Conservation (phyloP, 331 rosid species). For the Erythrophleum ivorense region DNA sequence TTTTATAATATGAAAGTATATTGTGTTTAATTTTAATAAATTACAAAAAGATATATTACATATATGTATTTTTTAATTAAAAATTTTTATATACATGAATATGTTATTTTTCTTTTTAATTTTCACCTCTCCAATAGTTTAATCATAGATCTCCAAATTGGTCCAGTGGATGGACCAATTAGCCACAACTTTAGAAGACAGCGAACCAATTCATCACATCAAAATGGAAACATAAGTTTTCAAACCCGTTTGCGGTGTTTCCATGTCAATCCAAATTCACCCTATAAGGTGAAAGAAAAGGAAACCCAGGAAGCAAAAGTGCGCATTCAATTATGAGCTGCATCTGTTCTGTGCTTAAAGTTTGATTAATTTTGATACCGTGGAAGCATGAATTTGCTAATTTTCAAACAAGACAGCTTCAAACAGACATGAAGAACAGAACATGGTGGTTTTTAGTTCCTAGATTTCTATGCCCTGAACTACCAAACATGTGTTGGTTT, state of each 20-base stretch:
- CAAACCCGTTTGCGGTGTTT: neutral
- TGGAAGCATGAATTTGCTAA: neutral
- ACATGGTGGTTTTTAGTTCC: conserved; percentile 11
- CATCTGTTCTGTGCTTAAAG: neutral
- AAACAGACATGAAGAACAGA: neutral
- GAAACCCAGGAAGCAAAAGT: neutral
- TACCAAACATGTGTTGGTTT: neutral
- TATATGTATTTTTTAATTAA: too few species aligned
- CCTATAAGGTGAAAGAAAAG: neutral
- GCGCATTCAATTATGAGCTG: neutral
- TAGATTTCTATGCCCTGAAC: neutral
- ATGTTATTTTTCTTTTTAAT: too few species aligned
- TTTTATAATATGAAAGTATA: too few species aligned
- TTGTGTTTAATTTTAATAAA: too few species aligned
- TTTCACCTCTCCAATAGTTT: too few species aligned
- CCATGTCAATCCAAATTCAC: conserved; percentile 15
- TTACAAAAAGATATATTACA: too few species aligned
- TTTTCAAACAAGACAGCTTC: neutral
- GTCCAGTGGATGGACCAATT: conserved; percentile 24
- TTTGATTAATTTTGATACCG: neutral
- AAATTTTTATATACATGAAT: too few species aligned
- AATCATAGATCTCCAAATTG: neutral
- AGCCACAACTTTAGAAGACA: conserved; percentile 15
- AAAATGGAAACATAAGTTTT: conserved; percentile 13
- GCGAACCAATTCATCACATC: conserved; percentile 11